phyloP scores from a whole-genome alignment of 805 yeast genomes.

The Diddensiella caesifluorescens region DNA sequence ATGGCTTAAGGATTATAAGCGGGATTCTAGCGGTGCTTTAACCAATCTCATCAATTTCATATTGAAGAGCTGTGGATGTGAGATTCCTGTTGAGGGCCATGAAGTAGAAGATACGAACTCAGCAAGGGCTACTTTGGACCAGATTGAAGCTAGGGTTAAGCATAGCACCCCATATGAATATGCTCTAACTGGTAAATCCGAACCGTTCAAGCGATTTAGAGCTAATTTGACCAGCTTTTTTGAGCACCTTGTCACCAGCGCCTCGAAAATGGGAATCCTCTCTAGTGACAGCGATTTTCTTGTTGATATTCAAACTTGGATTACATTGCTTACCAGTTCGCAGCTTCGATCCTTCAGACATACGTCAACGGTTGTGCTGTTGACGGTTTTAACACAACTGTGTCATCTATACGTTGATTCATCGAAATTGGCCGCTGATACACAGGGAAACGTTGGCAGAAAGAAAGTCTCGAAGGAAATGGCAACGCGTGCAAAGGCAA shows the following conservation, averaged over 20 bases:
- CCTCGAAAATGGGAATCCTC: conserved; percentile 13
- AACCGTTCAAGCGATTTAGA: conserved; percentile 44
- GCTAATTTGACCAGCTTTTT: conserved; percentile 53
- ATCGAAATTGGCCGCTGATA: neutral
- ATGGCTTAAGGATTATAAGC: conserved; percentile 52
- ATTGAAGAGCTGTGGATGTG: conserved; percentile 67
- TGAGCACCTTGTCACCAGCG: conserved; percentile 11
- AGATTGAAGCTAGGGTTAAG: conserved; percentile 56
- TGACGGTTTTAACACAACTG: conserved; percentile 55
- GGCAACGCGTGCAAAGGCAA: conserved; percentile 16
- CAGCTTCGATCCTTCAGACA: conserved; percentile 66
- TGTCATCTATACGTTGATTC: conserved; percentile 18
- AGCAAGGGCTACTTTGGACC: conserved; percentile 67
- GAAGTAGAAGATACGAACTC: conserved; percentile 68
- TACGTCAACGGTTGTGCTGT: conserved; percentile 54
- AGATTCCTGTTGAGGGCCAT: conserved; percentile 61
- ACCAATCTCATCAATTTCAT: conserved; percentile 63
- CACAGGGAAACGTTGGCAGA: neutral
- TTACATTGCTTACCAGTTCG: conserved; percentile 65
- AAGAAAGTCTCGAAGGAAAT: conserved; percentile 9
- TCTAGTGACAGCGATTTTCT: conserved; percentile 11
- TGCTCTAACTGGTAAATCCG: conserved; percentile 54
- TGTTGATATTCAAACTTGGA: conserved; percentile 52
- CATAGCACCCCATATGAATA: conserved; percentile 63
- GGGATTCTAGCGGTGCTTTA: conserved; percentile 44